These are phyloP conservation scores for Beta macrorhiza DNA, from an alignment of 179 eudicot genomes.

Conservation along the genomic window DNA sequence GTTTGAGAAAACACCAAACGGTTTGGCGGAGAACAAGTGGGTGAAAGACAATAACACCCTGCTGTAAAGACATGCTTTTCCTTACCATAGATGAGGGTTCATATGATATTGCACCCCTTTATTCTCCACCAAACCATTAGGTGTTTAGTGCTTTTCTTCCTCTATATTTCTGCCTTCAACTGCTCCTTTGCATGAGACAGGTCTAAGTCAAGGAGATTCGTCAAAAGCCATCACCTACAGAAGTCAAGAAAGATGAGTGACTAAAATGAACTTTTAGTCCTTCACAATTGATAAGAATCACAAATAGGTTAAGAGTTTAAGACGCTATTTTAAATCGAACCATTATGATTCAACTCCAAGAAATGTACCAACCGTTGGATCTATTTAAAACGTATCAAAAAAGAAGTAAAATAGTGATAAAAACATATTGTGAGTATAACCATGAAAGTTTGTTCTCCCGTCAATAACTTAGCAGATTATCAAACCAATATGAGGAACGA, in stretches of 20 bases:
- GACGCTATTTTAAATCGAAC: neutral
- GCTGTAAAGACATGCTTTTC: too few relatives aligned
- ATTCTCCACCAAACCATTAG: too few relatives aligned
- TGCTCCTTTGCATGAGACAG: constrained; percentile 12
- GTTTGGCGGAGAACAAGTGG: too few relatives aligned
- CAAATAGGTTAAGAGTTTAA: neutral
- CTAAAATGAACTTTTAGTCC: neutral
- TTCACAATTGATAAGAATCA: neutral
- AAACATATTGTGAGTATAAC: too few relatives aligned
- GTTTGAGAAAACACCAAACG: neutral
- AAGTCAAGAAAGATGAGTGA: neutral
- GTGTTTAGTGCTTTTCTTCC: too few relatives aligned
- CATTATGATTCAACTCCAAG: neutral
- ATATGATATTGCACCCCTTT: too few relatives aligned
- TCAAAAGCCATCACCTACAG: constrained; percentile 46
- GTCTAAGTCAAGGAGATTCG: constrained; percentile 36
- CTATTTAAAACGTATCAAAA: neutral
- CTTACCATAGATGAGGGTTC: too few relatives aligned
- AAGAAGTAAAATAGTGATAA: neutral
- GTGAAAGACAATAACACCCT: too few relatives aligned
- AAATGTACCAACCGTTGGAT: neutral
- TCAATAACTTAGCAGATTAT: neutral
- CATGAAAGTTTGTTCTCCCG: too few relatives aligned
- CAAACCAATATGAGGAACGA: neutral
- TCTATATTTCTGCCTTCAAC: constrained; percentile 7